Percentiles rank a stretch among this genome's conserved stretches.
Evolutionary conservation across 345 rosid genomes (phyloP).

Genomic region (Durio zibethinus): DNA sequence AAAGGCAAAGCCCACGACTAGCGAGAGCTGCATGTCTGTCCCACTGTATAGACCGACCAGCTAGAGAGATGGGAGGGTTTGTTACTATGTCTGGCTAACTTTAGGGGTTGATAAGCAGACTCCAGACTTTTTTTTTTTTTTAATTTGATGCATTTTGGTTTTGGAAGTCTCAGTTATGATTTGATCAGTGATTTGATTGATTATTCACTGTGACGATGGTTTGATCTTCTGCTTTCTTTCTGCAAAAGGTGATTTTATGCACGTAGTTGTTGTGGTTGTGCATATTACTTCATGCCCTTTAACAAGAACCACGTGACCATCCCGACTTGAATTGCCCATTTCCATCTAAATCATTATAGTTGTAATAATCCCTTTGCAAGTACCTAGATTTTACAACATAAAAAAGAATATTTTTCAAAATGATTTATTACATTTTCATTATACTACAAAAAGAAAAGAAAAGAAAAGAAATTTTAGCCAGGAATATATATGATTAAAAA

Average conservation of each 20-base stretch:
- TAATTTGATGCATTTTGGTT: background rate
- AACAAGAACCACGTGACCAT: background rate
- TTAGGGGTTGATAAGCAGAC: background rate
- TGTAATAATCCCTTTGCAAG: no score
- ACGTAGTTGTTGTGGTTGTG: background rate
- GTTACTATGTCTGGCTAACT: background rate
- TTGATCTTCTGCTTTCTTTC: background rate
- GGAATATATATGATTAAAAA: background rate
- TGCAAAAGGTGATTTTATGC: background rate
- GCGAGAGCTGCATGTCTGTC: background rate
- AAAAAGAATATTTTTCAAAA: background rate
- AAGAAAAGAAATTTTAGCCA: background rate
- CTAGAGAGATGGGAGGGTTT: background rate
- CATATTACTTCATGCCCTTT: background rate
- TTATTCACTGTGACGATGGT: background rate
- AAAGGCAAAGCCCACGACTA: background rate
- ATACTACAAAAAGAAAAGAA: background rate
- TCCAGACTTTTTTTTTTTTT: background rate
- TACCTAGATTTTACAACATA: background rate
- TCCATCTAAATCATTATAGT: background rate
- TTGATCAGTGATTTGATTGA: slow-evolving; percentile 8
- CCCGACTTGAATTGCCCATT: background rate
- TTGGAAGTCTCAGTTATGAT: background rate
- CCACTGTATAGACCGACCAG: background rate
- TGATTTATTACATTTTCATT: background rate